Conservation (phyloP, 768 basidiomycete genomes). For the Kwoniella sp. region DNA sequence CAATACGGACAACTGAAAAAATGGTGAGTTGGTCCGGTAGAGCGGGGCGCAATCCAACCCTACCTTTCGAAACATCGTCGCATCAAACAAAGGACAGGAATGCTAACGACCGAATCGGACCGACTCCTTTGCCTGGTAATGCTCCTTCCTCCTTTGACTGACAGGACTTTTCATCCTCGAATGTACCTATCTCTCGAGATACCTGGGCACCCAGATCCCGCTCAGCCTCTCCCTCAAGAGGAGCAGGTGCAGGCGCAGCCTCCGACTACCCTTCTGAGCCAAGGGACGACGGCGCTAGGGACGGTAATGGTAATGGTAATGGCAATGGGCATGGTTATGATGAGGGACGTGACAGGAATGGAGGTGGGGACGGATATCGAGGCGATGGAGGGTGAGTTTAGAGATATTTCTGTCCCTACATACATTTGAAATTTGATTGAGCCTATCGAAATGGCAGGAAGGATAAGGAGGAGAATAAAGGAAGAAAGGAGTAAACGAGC, state of each 20-base stretch:
- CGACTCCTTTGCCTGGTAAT: background rate
- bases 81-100: background rate
- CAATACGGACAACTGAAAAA: background rate
- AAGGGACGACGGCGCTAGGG: slow-evolving; percentile 11
- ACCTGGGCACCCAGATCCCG: slow-evolving; percentile 44
- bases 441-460: too few species aligned
- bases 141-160: background rate
- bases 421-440: background rate
- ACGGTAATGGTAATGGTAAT: slow-evolving; percentile 13
- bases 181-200: slow-evolving; percentile 42
- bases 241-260: slow-evolving; percentile 6
- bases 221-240: slow-evolving; percentile 7
- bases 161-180: slow-evolving; percentile 48
- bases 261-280: too few species aligned
- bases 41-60: background rate
- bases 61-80: background rate
- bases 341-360: background rate
- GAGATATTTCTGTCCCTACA: background rate
- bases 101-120: background rate
- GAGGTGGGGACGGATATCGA: slow-evolving; percentile 4
- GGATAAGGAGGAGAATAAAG: too few species aligned
- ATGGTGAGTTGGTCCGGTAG: background rate
- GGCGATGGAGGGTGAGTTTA: slow-evolving; percentile 3
- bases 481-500: too few species aligned
- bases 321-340: slow-evolving; percentile 5